phyloP scores from a whole-genome alignment of 306 rosid species.

The Herpetospermum pedunculosum region DNA sequence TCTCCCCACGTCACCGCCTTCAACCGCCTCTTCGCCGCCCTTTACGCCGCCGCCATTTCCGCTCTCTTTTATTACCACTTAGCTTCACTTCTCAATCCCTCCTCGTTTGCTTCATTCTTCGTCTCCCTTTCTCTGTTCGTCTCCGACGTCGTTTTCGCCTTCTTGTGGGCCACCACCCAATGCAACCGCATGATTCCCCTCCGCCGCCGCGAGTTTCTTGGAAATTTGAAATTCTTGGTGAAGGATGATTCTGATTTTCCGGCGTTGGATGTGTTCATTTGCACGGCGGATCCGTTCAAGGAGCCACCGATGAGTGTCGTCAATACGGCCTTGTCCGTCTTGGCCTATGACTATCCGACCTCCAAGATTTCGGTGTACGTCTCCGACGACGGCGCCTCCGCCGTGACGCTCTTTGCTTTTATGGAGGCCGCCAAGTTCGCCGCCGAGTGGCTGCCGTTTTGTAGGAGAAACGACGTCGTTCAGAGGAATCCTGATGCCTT shows the following conservation, averaged over 20 bases:
- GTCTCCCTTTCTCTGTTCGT: conserved; percentile 20
- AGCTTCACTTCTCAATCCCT: conserved; percentile 9
- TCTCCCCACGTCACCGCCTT: not conserved
- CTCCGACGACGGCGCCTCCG: conserved; percentile 47
- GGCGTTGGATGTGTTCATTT: conserved; percentile 28
- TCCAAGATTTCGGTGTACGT: conserved; percentile 30
- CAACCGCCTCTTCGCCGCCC: conserved; percentile 20
- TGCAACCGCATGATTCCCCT: conserved; percentile 18
- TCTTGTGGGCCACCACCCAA: conserved; percentile 17
- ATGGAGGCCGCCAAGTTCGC: conserved; percentile 38
- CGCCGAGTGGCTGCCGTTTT: conserved; percentile 31
- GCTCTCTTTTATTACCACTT: conserved; percentile 20
- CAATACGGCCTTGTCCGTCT: conserved; percentile 32
- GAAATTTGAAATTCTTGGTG: not conserved
- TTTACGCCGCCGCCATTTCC: conserved; percentile 12
- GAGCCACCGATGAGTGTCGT: conserved; percentile 36
- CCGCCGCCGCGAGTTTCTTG: conserved; percentile 19
- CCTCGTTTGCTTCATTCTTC: not conserved
- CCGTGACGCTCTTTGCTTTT: conserved; percentile 30
- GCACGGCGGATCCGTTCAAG: conserved; percentile 40
- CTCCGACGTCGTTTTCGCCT: conserved; percentile 22
- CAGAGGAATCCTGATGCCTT: conserved; percentile 20
- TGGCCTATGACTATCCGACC: conserved; percentile 32
- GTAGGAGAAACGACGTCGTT: conserved; percentile 17
- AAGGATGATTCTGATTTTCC: conserved; percentile 12